Percentiles rank a stretch among this genome's conserved stretches.
phyloP scores from a whole-genome alignment of 2,329 filamentous ascomycete species.

The Fusarium newnesense region DNA sequence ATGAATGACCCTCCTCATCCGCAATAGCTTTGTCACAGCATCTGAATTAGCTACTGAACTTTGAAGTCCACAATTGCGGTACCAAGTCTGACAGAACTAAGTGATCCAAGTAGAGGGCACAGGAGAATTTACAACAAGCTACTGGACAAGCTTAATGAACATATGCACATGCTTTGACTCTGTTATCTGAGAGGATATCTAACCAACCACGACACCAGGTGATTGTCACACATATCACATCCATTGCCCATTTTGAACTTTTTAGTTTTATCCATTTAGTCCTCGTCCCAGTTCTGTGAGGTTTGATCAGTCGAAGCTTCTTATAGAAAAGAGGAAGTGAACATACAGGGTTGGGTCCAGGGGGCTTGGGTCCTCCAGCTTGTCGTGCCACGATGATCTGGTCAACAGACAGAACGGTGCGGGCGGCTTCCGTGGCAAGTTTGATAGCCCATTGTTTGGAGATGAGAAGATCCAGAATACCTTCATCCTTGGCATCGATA shows the following conservation, averaged over 20 bases:
- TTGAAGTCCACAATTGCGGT: slow-evolving; percentile 8
- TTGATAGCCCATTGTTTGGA: slow-evolving; percentile 98
- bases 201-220: slow-evolving; percentile 37
- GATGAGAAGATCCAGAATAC: slow-evolving; percentile 91
- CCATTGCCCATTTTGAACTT: slow-evolving; percentile 36
- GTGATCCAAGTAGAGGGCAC: slow-evolving; percentile 11
- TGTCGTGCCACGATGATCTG: slow-evolving; percentile 99
- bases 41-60: background rate
- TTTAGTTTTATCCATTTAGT: slow-evolving; percentile 56
- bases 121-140: background rate
- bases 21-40: background rate
- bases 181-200: slow-evolving; percentile 38
- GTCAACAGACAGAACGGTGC: slow-evolving; percentile 94
- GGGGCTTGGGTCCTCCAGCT: slow-evolving; percentile 96
- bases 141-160: slow-evolving; percentile 17
- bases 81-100: background rate
- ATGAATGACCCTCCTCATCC: background rate
- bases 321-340: background rate
- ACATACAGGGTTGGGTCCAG: slow-evolving; percentile 83
- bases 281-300: slow-evolving; percentile 70
- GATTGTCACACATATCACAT: slow-evolving; percentile 24
- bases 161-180: slow-evolving; percentile 27
- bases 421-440: slow-evolving; percentile 91
- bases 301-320: slow-evolving; percentile 43
- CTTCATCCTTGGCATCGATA: slow-evolving; percentile 85